A percentile compares a stretch with the other conserved stretches of the same genome.
phyloP scores from a whole-genome alignment of 2,329 filamentous ascomycete genomes.

The Colletotrichum sublineola region DNA sequence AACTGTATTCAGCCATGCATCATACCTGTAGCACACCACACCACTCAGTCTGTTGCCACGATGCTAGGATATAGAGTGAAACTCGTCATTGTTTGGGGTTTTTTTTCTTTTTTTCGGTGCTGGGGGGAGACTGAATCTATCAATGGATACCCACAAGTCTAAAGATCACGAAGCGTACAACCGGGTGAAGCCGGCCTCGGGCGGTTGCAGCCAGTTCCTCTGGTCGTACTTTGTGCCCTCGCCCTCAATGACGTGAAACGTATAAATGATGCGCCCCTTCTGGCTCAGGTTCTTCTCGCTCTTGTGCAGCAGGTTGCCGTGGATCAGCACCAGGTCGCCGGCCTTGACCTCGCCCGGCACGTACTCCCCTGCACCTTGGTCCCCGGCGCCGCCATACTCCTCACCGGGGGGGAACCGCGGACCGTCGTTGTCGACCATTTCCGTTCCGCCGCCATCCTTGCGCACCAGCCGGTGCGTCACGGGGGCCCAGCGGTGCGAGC shows the following conservation, averaged over 20 bases:
- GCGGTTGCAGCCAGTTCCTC: constrained; percentile 94
- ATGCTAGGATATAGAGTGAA: constrained; percentile 25
- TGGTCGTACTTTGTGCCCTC: constrained; percentile 80
- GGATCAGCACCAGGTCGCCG: constrained; percentile 90
- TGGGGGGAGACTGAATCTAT: constrained; percentile 33
- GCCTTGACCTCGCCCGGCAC: constrained; percentile 89
- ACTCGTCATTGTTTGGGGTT: constrained; percentile 11
- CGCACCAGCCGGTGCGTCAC: constrained; percentile 83
- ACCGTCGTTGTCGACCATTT: constrained; percentile 79
- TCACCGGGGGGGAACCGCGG: constrained; percentile 70
- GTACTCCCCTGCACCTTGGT: constrained; percentile 67
- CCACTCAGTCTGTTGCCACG: neutral
- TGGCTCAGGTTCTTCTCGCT: constrained; percentile 91
- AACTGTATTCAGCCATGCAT: neutral
- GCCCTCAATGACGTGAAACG: constrained; percentile 96
- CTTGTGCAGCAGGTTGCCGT: constrained; percentile 96
- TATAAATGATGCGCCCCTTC: constrained; percentile 94
- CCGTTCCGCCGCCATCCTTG: constrained; percentile 68
- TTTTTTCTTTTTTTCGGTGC: neutral
- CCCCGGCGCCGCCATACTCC: constrained; percentile 60
- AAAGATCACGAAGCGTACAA: constrained; percentile 58
- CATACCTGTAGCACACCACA: constrained; percentile 13
- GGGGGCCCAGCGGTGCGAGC: constrained; percentile 81
- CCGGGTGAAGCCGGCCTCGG: constrained; percentile 81
- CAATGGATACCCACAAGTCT: constrained; percentile 38